Evolutionary conservation across 2,329 filamentous ascomycete species (phyloP).

Genomic region (Fusarium sp.): DNA sequence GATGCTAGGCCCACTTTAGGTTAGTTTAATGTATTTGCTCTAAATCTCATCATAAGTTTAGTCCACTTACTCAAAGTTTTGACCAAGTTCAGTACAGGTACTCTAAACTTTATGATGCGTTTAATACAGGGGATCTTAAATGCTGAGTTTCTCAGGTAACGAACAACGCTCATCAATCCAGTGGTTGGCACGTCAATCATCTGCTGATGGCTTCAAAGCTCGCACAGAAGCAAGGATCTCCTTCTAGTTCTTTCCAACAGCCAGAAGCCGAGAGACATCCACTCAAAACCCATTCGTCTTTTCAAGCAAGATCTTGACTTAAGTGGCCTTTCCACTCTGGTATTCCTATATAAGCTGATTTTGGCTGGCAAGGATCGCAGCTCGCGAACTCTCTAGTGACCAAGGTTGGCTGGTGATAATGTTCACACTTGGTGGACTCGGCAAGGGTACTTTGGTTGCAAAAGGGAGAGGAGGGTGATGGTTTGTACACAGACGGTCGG

Average conservation of each 20-base stretch:
- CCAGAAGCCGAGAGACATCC: background rate
- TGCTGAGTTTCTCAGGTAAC: too few relatives aligned
- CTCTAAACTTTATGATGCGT: background rate
- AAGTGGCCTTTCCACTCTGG: background rate
- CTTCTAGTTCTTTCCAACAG: background rate
- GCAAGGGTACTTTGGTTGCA: background rate
- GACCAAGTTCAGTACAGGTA: background rate
- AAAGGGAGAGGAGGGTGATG: background rate
- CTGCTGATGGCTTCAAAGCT: background rate
- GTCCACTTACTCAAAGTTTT: background rate
- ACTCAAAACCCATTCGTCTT: background rate
- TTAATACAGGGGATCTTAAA: too few relatives aligned
- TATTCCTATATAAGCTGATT: background rate
- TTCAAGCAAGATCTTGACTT: background rate
- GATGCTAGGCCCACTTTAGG: background rate
- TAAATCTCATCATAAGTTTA: background rate
- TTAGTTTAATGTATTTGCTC: background rate
- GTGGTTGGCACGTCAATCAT: background rate
- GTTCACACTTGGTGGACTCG: background rate
- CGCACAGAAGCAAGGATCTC: background rate
- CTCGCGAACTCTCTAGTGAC: background rate
- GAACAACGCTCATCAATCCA: too few relatives aligned
- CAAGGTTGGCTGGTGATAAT: background rate
- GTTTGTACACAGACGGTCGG: fast-evolving
- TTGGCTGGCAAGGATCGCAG: background rate